Base-by-base conservation (phyloP, 176 grass and related monocot species). In the Eleusine indica region DNA sequence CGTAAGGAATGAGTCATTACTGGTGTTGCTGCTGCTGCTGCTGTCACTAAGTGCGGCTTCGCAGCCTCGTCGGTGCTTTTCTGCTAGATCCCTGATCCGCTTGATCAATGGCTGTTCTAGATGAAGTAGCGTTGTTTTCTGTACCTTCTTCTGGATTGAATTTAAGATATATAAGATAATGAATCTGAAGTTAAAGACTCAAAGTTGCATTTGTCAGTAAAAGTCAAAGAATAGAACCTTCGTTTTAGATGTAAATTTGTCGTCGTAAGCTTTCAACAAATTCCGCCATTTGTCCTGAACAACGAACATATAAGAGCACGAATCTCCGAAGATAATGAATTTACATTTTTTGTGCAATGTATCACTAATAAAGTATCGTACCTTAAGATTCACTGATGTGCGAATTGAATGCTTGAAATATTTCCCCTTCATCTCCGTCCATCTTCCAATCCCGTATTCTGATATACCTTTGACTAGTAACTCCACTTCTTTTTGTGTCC, bases 241-340 rank as follows among this genome's bases (percentile, higher is more conserved):
- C 15, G 19, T 9, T 9, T 69, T 69, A 69, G 46, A 69, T 17
- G 3, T 17, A 3, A 37, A 21, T 14, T 47, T 47, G 9, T 11
- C 44, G 11, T 47, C 44, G 11, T 47, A 47, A 47, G 44, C 44
- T 35, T 67, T 68, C 16, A 41, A 32, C 8, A 82, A 30, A 32
- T 87, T 87, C 42, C 85, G 56, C 85, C 85, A 87, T 15, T 75
- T 87, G 40, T 87, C 71, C 29, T 87, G 29, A 28, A 75, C 2
- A 48, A 81, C 11, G 40, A 66, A 75, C 19, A 56, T 51, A 5
- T 12, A 82, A 71, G 38, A 60, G 37, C 11, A 28, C 2, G 8
- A 56, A 67, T 48, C 75, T 58, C 14, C 17, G 12, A 74, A 22
- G 70, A 39, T 28, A 61, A 87, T 12, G 42, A 21, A 76, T 70